Base-by-base conservation (phyloP, 768 basidiomycete species). In the Lactarius evosmus region DNA sequence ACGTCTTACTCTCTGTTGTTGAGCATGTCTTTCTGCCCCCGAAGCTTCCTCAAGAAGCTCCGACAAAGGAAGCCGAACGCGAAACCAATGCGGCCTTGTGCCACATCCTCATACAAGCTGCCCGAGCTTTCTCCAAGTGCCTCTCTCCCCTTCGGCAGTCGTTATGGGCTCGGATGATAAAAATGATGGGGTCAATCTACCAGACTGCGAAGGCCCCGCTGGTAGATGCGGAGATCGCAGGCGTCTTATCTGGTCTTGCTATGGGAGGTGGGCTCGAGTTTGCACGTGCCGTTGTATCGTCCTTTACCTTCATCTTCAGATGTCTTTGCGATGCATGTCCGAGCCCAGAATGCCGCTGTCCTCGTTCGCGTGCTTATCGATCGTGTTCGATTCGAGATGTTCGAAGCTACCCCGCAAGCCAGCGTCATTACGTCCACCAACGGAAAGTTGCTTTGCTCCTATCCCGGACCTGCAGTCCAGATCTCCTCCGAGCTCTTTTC, bases 381-480 rank as follows among this genome's bases (percentile, higher is more conserved):
- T 19, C 32, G 19, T 7, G 56, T 63, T 53, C 62, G 38, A 33
- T 63, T 62, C 55, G 61, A 44, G n/a, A 22, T 44, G 1, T 84
- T 84, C 61, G 79, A 83, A 66, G 72, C 77, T 7, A 78, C 79
- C 0, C 75, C 80, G 2, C 67, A 70, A 27, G 67, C 74, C 2
- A 70, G 67, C n/a, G 62, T 60, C 6, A 75, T 84, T 19, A 78
- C 80, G 71, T 69, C 63, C 1, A 57, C 74, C 0, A 67, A 67
- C 30, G 81, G 81, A 32, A 82, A 81, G 9, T n/a, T 44, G 9
- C 9, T 44, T n/a, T 44, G 41, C 9, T 44, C 41, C 8, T 44
- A 44, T 44, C 83, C 82, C 11, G 78, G 77, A 0, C 77, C 80
- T 6, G 78, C 80, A 1, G 72, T 80, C 41, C 57, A 74, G 36